Base-by-base conservation (phyloP, 1,139 yeast species). In the Taiozyma sp. region DNA sequence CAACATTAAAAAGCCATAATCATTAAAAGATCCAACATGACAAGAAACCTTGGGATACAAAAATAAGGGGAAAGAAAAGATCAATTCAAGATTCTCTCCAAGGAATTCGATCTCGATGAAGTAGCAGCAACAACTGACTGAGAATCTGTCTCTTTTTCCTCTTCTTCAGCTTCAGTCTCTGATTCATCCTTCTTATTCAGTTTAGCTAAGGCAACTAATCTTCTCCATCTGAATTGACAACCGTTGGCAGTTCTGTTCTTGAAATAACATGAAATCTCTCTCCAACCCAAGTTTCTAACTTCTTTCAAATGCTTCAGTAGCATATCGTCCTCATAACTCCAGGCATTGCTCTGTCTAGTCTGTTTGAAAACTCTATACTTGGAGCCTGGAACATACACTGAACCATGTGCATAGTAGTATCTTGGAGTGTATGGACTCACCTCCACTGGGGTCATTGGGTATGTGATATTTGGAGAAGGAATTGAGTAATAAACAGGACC, bases 181-280 rank as follows among this genome's bases (percentile, higher is more conserved):
- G 14, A 10, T 37, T 19, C 41, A 9, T 19, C 32, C 8, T 30
- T 28, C n/a, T 42, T 37, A 13, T n/a, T n/a, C 8, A 43, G 19
- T 32, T 51, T 55, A 2, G 49, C 24, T 10, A 55, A 9, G 2
- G 49, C 50, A 8, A 56, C 52, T 4, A 86, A 72, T 47, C 93
- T 70, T 60, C 95, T 75, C 93, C 93, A 86, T 62, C 95, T 73
- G 63, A 86, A 86, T 64, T 86, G 95, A 62, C 93, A 86, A 6
- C 93, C 93, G 64, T 86, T 86, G 32, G 93, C 87, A 2, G 93
- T 86, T 64, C 95, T 71, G 62, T 82, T 79, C 47, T 74, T 75
- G 68, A 86, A 86, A 62, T 85, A 79, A 45, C 79, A 70, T 14
- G 93, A 85, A 49, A 86, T 85, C 58, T 85, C 91, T 68, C 85